Percentiles rank a stretch among this genome's conserved stretches.
These are phyloP conservation scores for Teratosphaeria gauchensis DNA, from an alignment of 2,329 filamentous ascomycete species.

Conservation along the genomic window DNA sequence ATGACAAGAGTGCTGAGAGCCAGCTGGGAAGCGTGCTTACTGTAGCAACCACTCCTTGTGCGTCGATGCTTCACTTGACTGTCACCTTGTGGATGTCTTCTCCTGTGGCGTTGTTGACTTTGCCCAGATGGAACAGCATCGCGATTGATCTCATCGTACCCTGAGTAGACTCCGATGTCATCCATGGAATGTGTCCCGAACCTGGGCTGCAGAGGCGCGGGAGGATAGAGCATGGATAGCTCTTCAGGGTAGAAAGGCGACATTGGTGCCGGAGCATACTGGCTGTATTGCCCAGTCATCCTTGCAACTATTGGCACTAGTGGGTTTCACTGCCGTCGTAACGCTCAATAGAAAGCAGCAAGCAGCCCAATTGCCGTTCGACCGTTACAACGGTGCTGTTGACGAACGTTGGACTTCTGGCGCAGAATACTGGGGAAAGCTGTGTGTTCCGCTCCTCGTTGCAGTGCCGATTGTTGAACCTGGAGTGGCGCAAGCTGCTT, in stretches of 20 bases:
- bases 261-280: constrained; percentile 13
- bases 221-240: constrained; percentile 20
- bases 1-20: constrained; percentile 28
- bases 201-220: constrained; percentile 15
- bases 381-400: constrained; percentile 8
- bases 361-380: neutral
- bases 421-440: constrained; percentile 6
- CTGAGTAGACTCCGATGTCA: constrained; percentile 22
- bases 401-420: constrained; percentile 9
- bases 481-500: constrained; percentile 17
- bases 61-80: constrained; percentile 87
- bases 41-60: constrained; percentile 88
- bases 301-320: constrained; percentile 9
- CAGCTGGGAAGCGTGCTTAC: constrained; percentile 76
- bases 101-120: constrained; percentile 15
- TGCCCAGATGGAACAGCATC: constrained; percentile 16
- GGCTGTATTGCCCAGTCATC: constrained; percentile 21
- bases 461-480: constrained; percentile 10
- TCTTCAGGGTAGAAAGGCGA: constrained; percentile 23
- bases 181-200: constrained; percentile 21
- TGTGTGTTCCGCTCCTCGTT: constrained; percentile 10
- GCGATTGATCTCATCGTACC: constrained; percentile 21
- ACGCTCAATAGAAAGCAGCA: constrained; percentile 7
- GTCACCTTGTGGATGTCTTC: constrained; percentile 19
- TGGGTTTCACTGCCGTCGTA: constrained; percentile 6